Conservation (phyloP, 208 protist genomes). For the Leishmania aethiopica region DNA sequence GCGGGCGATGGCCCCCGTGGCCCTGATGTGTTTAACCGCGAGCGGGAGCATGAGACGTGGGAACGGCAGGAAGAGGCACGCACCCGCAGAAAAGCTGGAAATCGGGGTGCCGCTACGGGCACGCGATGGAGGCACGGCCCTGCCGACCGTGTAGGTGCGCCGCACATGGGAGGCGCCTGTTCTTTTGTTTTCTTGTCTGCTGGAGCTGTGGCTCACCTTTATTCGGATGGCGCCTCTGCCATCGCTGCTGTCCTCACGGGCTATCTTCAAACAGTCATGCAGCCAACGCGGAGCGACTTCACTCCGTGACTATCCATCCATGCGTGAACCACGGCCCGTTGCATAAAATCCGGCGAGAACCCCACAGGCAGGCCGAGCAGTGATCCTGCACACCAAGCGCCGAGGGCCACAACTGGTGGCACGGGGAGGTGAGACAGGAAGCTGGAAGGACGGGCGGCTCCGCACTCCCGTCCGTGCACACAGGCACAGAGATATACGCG, state of each 20-base stretch:
- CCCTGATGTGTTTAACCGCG: too few relatives aligned
- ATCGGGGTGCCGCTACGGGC: neutral
- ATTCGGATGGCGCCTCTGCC: neutral
- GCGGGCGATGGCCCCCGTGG: too few relatives aligned
- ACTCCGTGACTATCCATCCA: neutral
- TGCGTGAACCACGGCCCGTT: neutral
- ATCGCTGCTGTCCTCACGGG: neutral
- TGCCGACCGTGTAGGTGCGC: neutral
- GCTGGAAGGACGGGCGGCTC: neutral
- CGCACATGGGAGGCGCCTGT: neutral
- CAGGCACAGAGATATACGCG: neutral
- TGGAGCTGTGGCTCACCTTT: neutral
- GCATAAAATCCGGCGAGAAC: neutral
- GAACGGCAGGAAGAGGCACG: too few relatives aligned
- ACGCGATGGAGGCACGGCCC: neutral
- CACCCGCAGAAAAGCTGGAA: neutral
- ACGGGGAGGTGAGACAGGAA: neutral
- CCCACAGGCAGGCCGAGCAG: neutral
- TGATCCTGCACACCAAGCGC: neutral
- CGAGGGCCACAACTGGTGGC: neutral
- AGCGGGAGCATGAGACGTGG: too few relatives aligned
- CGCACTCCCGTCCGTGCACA: neutral
- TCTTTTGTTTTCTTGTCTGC: neutral
- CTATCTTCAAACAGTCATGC: neutral
- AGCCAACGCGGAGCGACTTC: neutral